Percentiles rank a stretch among this genome's conserved stretches.
These are phyloP conservation scores for Leptographium wingfieldii DNA, from an alignment of 2,329 filamentous ascomycete species.

Conservation along the genomic window DNA sequence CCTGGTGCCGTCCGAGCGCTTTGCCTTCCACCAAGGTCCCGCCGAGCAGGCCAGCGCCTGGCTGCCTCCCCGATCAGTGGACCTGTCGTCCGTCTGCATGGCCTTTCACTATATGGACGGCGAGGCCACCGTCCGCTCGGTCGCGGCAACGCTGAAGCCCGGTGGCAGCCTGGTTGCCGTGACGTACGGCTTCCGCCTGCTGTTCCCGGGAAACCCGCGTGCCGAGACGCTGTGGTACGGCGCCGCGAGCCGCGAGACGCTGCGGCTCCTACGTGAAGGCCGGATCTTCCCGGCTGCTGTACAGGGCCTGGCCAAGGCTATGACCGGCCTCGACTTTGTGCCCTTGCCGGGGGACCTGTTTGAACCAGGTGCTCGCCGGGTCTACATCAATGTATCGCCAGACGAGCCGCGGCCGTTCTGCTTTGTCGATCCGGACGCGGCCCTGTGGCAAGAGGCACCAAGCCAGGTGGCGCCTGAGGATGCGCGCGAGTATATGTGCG, in stretches of 20 bases:
- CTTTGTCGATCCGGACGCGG: slow-evolving; percentile 10
- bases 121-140: slow-evolving; percentile 6
- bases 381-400: slow-evolving; percentile 6
- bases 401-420: slow-evolving; percentile 4
- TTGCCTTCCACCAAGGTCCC: slow-evolving; percentile 8
- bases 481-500: background rate
- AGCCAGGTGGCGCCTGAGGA: slow-evolving; percentile 2
- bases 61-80: slow-evolving; percentile 6
- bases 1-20: slow-evolving; percentile 3
- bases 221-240: slow-evolving; percentile 10
- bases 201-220: slow-evolving; percentile 7
- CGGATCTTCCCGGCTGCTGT: slow-evolving; percentile 11
- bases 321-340: slow-evolving; percentile 11
- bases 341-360: slow-evolving; percentile 9
- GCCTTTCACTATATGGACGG: slow-evolving; percentile 14
- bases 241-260: slow-evolving; percentile 8
- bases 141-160: slow-evolving; percentile 8
- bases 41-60: slow-evolving; percentile 8
- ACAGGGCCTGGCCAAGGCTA: slow-evolving; percentile 8
- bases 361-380: slow-evolving; percentile 6
- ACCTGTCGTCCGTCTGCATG: slow-evolving; percentile 13
- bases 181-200: slow-evolving; percentile 12
- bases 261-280: slow-evolving; percentile 10
- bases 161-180: slow-evolving; percentile 10
- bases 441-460: slow-evolving; percentile 5